These are phyloP conservation scores for Hanseniaspora thailandica DNA, from an alignment of 805 yeast species.

Conservation along the genomic window DNA sequence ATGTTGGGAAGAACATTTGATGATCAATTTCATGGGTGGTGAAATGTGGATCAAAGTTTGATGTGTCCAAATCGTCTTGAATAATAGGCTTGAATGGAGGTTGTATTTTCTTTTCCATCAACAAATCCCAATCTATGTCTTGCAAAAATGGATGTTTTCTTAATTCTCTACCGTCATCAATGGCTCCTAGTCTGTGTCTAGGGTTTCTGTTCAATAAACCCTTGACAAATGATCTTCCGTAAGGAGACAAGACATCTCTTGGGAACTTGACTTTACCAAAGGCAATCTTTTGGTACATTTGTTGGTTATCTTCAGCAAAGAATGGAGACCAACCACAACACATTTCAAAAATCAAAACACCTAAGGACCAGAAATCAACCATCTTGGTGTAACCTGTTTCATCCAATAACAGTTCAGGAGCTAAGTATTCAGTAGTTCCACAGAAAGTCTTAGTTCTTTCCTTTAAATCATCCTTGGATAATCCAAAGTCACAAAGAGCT, in stretches of 20 bases:
- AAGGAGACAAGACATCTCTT: slow-evolving; percentile 82
- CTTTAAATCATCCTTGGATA: slow-evolving; percentile 85
- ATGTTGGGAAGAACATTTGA: slow-evolving; percentile 2
- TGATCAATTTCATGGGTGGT: slow-evolving; percentile 37
- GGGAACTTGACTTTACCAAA: slow-evolving; percentile 97
- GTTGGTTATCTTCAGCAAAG: slow-evolving; percentile 94
- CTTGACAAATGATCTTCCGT: slow-evolving; percentile 91
- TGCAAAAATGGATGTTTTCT: slow-evolving; percentile 84
- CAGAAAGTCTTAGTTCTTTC: slow-evolving; percentile 92
- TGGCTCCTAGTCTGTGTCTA: slow-evolving; percentile 82
- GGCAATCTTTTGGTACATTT: slow-evolving; percentile 97
- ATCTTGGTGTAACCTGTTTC: slow-evolving; percentile 95
- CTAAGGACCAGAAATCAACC: slow-evolving; percentile 98
- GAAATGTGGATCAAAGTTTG: slow-evolving; percentile 96
- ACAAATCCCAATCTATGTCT: slow-evolving; percentile 81
- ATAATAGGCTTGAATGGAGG: slow-evolving; percentile 97
- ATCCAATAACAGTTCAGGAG: slow-evolving; percentile 91
- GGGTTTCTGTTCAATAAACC: slow-evolving; percentile 93
- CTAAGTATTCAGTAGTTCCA: slow-evolving; percentile 95
- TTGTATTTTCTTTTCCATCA: slow-evolving; percentile 69
- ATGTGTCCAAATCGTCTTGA: slow-evolving; percentile 81
- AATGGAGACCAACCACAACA: slow-evolving; percentile 99
- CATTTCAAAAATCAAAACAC: slow-evolving; percentile 95
- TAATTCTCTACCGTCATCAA: slow-evolving; percentile 83
- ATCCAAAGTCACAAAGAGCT: slow-evolving; percentile 93